Evolutionary conservation across 441 rosid species (phyloP), one percentile per base, ranked within the genome.

Genomic region (Daphne laureola): DNA sequence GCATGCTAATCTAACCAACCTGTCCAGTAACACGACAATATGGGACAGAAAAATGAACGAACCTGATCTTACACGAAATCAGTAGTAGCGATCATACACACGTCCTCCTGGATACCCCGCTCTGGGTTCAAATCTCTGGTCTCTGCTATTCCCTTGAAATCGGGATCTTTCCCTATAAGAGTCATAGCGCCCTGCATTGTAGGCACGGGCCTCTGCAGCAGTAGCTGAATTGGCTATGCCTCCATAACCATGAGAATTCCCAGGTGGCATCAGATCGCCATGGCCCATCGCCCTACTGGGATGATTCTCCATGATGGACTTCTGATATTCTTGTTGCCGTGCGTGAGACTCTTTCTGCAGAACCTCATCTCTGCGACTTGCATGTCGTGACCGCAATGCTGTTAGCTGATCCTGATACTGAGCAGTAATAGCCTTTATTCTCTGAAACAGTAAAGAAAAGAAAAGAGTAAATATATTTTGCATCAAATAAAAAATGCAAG

Each of bases 391-490:
- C 65, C 93, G 71, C 27, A 89, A 78, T 17, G 78, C 77, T 61
- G 71, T 68, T 55, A 89, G 73, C 59, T 82, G 82, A 57, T 86
- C 92, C 71, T 76, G 82, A 52, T 86, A 79, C 61, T 73, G 84
- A 57, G 74, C 49, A 62, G 74, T 82, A 47, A 89, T 86, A 17
- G 81, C 67, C 60, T 73, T 79, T 74, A 89, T 64, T 72, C 75
- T 89, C 97, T 89, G 84, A 44, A 67, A 69, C n/a, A 18, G 23
- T 23, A 56, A 51, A 46, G 17, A 42, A 45, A 14, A n/a, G 15
- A 5, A 31, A 5, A 31, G 3, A 18, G 23, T 31, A 5, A 31
- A 8, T 31, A 31, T 31, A 31, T 31, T 31, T 8, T 2, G 5
- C 36, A 31, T 8, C 6, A 31, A 5, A 31, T 31, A 6, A 31